These are phyloP conservation scores for Opeltia flavorubescens DNA, from an alignment of 495 filamentous ascomycete genomes.

Conservation along the genomic window DNA sequence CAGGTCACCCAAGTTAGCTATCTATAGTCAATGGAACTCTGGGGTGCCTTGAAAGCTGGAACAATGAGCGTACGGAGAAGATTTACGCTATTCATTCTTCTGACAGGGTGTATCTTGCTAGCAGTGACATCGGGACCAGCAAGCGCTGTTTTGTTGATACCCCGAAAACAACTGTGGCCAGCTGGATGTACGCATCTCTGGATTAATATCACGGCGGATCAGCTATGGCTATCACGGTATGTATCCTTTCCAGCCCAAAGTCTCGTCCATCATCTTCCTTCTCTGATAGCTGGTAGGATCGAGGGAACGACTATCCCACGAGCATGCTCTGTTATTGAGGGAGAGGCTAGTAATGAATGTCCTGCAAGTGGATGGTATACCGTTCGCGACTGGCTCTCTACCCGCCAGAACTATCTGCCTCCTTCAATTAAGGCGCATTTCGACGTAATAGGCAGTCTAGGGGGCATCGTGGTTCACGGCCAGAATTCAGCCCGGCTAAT, in stretches of 20 bases:
- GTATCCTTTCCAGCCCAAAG: too few relatives aligned
- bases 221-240: too few relatives aligned
- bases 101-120: conserved; percentile 4
- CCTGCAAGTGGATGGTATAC: conserved; percentile 8
- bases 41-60: conserved; percentile 2
- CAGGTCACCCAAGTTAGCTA: conserved; percentile 12
- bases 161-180: conserved; percentile 12
- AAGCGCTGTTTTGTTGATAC: conserved; percentile 14
- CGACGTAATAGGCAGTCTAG: neutral
- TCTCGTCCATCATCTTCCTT: too few relatives aligned
- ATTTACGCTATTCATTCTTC: neutral
- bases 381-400: neutral
- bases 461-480: neutral
- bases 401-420: neutral
- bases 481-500: neutral
- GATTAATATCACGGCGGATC: conserved; percentile 13
- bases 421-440: neutral
- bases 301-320: conserved; percentile 1
- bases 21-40: conserved; percentile 19
- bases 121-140: conserved; percentile 12
- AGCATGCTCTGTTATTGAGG: neutral
- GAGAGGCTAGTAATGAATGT: neutral
- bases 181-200: conserved; percentile 16
- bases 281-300: too few relatives aligned
- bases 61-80: neutral